Base-by-base conservation (phyloP, 768 basidiomycete species). In the Suillus fuscotomentosus region DNA sequence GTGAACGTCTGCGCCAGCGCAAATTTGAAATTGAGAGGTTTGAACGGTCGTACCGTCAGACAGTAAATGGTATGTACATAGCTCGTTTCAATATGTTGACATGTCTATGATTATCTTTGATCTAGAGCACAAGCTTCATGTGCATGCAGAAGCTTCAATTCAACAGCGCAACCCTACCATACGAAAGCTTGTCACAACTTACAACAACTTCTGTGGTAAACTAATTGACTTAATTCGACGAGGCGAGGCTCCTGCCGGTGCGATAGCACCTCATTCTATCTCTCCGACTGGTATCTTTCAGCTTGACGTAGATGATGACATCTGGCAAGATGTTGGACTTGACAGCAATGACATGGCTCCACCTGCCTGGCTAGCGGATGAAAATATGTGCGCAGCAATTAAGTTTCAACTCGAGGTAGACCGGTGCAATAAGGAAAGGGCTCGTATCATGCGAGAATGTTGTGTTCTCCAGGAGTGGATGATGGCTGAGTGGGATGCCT, bases 231-330 rank as follows among this genome's bases (percentile, higher is more conserved):
- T 75, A 1, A 75, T 76, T 36, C 42, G 47, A 3, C 13, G 53
- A 3, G 34, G 60, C 20, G 63, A 69, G 27, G 76, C 76, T 6
- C 75, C 76, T 6, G 31, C 39, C 0, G 65, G 70, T 22, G 70
- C 72, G 3, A 27, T 70, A 7, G 60, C 67, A 1, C 78, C 76
- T 14, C 45, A 60, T 13, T 57, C 57, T 2, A 75, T 79, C 42
- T 62, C 69, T 5, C 34, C 24, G 3, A 59, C 68, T 11, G 65
- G 67, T 1, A 51, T 80, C 3, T 80, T 72, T 43, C 60, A 65
- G 1, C 67, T 80, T 2, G 75, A 79, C 67, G 73, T 80, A 34
- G 77, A 78, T 67, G 74, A 77, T 66, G 66, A 68, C 22, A 77
- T 79, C 15, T 80, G 78, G 76, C 70, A 76, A 54, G 73, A 77